phyloP scores from a whole-genome alignment of 2,329 filamentous ascomycete genomes.

The Claviceps capensis region DNA sequence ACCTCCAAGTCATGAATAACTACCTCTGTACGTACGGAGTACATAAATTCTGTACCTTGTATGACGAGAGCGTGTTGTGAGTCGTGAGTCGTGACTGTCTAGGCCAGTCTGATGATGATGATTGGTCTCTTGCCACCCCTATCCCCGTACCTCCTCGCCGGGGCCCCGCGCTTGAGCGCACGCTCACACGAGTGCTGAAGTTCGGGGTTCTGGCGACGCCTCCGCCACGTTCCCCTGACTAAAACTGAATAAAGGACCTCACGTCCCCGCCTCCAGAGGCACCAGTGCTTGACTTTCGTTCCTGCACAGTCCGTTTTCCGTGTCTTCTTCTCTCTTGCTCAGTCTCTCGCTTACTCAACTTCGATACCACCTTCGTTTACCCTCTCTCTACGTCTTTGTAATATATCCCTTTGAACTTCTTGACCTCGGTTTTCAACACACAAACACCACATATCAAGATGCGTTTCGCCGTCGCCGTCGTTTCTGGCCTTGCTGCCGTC shows the following conservation, averaged over 20 bases:
- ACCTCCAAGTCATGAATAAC: no score
- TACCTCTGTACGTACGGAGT: no score
- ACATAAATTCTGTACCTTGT: no score
- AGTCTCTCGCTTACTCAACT: slow-evolving; percentile 3
- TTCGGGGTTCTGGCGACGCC: neutral
- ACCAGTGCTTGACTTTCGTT: neutral
- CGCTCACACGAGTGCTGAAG: neutral
- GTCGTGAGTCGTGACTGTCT: no score
- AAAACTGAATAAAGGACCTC: neutral
- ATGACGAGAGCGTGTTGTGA: no score
- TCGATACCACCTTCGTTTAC: slow-evolving; percentile 1
- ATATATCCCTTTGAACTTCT: neutral
- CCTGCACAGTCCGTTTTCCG: neutral
- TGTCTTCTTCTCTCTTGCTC: neutral
- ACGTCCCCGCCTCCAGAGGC: neutral
- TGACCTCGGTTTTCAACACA: slow-evolving; percentile 1
- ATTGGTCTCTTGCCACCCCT: no score
- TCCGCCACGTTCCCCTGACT: neutral
- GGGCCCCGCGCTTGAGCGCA: neutral
- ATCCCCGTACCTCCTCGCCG: no score
- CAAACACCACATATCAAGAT: slow-evolving; percentile 28
- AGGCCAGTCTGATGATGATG: no score
- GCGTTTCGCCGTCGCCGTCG: slow-evolving; percentile 40
- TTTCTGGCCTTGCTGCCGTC: slow-evolving; percentile 35
- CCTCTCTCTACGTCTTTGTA: neutral